Base-by-base conservation (phyloP, 2,329 filamentous ascomycete species). In the Periconia macrospinosa region DNA sequence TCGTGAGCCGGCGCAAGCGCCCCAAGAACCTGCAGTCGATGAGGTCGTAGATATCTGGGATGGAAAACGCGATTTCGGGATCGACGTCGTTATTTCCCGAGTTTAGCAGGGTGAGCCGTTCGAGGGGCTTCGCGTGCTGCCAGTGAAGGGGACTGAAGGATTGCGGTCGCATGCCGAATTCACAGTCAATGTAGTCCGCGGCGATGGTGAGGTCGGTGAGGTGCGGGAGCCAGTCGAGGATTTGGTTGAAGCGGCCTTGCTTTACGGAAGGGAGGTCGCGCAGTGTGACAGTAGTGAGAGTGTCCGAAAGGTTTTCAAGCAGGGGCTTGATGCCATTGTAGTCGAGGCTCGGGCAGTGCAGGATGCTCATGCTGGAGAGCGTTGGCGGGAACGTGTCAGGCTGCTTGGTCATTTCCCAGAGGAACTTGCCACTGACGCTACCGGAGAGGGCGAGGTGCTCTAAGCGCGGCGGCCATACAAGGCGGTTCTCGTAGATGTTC, bases 151-250 rank as follows among this genome's bases (percentile, higher is more conserved):
- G 42, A 0, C 47, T 37, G 47, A 63, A 70, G 18, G 55, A 55
- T 0, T 20, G 2, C 0, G 67, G 67, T 55, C 64, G 58, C 27
- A 59, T 45, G 3, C 61, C 75, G 58, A 80, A 78, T 41, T 75
- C 56, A 9, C 67, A 59, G 69, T 76, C 64, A 48, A 81, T 76
- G 64, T 79, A 81, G 55, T 80, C 78, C 10, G 79, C 68, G 19
- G 76, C 74, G 43, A 81, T 67, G 56, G 72, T 76, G 1, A 81
- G 72, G 19, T 58, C 55, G 2, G 62, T 63, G 2, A 81, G 62
- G 6, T 70, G 59, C 0, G 78, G 77, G 5, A 77, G 70, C 54
- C 76, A 67, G 30, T 68, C 59, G 1, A 81, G 63, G 0, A 80
- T 63, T 15, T 60, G 55, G 55, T 80, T 77, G 6, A 80, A 65